Conservation (phyloP, 306 rosid genomes). For the Biancaea sappan region DNA sequence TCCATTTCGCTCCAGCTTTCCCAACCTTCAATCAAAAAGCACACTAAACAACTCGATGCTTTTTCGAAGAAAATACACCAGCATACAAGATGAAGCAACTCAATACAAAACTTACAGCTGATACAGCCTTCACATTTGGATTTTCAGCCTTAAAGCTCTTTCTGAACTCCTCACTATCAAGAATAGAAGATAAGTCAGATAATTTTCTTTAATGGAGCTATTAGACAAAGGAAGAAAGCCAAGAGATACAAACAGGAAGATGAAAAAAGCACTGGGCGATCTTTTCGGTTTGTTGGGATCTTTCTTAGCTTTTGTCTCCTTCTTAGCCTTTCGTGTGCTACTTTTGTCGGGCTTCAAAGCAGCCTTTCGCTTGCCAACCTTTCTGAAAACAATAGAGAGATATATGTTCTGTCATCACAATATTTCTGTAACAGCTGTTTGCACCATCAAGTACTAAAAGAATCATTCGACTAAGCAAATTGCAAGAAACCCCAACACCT, state of each 20-base stretch:
- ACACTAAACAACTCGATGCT: neutral
- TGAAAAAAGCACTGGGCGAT: constrained; percentile 89
- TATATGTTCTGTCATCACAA: constrained; percentile 55
- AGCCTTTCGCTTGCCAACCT: constrained; percentile 85
- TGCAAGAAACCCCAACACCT: constrained; percentile 25
- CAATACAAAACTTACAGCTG: constrained; percentile 62
- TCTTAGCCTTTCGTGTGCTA: constrained; percentile 46
- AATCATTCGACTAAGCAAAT: constrained; percentile 17
- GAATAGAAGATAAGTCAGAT: constrained; percentile 28
- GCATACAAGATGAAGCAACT: neutral
- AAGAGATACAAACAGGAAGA: constrained; percentile 76
- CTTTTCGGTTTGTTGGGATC: constrained; percentile 94
- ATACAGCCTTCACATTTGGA: constrained; percentile 76
- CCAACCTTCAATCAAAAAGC: constrained; percentile 67
- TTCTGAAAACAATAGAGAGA: constrained; percentile 71
- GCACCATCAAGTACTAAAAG: constrained; percentile 41
- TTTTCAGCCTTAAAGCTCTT: constrained; percentile 74
- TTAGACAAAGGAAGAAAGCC: constrained; percentile 21
- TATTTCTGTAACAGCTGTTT: constrained; percentile 49
- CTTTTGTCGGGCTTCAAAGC: constrained; percentile 46
- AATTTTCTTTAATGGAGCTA: neutral
- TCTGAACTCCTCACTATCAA: constrained; percentile 79
- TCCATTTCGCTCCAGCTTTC: constrained; percentile 93
- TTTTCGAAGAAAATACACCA: neutral
- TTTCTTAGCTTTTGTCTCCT: constrained; percentile 62